These are phyloP conservation scores for Ascobolus immersus DNA, from an alignment of 495 filamentous ascomycete species.

Conservation along the genomic window DNA sequence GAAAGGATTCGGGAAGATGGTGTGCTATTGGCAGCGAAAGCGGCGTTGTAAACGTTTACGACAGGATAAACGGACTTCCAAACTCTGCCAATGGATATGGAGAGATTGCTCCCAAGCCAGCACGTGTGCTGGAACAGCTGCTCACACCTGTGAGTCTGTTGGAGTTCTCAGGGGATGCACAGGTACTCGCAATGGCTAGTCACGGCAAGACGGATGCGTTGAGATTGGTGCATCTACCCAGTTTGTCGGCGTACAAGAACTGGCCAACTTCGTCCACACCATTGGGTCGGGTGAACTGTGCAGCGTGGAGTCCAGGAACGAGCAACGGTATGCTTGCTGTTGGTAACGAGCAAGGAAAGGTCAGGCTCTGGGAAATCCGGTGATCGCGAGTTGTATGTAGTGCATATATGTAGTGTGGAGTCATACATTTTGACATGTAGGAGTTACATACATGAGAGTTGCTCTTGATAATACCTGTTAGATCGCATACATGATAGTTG, in stretches of 20 bases:
- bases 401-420: too few relatives aligned
- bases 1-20: constrained; percentile 50
- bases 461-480: too few relatives aligned
- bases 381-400: too few relatives aligned
- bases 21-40: constrained; percentile 60
- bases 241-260: constrained; percentile 79
- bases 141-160: constrained; percentile 56
- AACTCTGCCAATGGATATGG: constrained; percentile 21
- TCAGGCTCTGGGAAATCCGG: constrained; percentile 67
- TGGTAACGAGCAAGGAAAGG: constrained; percentile 62
- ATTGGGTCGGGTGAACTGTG: constrained; percentile 53
- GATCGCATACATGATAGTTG: too few relatives aligned
- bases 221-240: constrained; percentile 69
- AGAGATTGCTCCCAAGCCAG: constrained; percentile 37
- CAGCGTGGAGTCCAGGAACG: constrained; percentile 42
- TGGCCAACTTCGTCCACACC: constrained; percentile 87
- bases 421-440: too few relatives aligned
- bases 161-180: constrained; percentile 64
- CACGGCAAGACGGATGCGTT: constrained; percentile 69
- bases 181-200: constrained; percentile 63
- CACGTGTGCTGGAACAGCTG: constrained; percentile 51
- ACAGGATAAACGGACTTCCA: constrained; percentile 23
- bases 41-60: constrained; percentile 82
- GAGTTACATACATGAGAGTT: too few relatives aligned
- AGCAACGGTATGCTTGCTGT: constrained; percentile 50